Evolutionary conservation across 345 rosid species (phyloP), one percentile per base, ranked within the genome.

Genomic region (Boechera retrofracta): DNA sequence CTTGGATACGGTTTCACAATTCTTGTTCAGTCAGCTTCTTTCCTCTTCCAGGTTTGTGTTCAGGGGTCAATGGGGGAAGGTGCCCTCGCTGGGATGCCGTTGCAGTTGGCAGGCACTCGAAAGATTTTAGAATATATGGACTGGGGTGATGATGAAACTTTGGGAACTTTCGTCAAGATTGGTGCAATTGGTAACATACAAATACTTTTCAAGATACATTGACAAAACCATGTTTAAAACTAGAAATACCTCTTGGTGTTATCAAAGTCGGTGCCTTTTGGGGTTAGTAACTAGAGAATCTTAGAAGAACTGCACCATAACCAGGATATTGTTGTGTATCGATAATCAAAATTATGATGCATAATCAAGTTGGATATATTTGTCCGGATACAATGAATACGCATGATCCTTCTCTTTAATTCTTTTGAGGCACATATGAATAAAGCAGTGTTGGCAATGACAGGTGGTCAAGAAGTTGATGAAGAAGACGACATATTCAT

Each of bases 11-110:
- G 28, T 35, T 48, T 64, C 1, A 2, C 16, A 71, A 56, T 51
- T 66, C 47, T 67, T 48, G 36, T 61, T 74, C 15, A 35, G 72
- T 51, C 32, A 63, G 65, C 48, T 33, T 69, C 60, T 58, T 42
- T 73, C 55, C 7, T 59, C 64, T 62, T 69, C 39, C 82, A 94
- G 98, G 98, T 94, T 74, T 94, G 98, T 82, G 98, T 91, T 72
- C 98, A 94, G 85, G 98, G 98, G 35, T 91, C 98, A 11, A 91
- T 94, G 98, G 97, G 98, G 53, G 83, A 84, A 79, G 97, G 98
- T 55, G 97, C 97, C 74, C 92, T 94, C 42, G 92, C 94, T 75
- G 98, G 98, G 82, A 94, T 91, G 97, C 97, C 98, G 9, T 39
- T 94, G 82, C 98, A 94, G 67, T 89, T 94, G 76, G 94, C 97